phyloP scores from a whole-genome alignment of 805 yeast species.

The Pichia heedii region DNA sequence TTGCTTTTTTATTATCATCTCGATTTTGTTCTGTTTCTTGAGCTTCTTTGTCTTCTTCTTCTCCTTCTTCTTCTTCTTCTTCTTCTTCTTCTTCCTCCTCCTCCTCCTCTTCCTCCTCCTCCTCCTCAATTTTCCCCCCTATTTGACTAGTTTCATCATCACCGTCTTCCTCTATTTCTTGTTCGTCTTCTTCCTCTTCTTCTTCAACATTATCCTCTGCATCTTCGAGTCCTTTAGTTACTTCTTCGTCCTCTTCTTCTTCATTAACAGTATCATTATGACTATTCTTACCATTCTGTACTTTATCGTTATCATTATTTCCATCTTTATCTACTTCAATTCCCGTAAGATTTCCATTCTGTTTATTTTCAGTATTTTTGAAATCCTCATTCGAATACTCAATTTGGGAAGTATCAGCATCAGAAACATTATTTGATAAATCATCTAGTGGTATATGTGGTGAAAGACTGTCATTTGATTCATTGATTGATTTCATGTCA shows the following conservation, averaged over 20 bases:
- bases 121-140: too few relatives aligned
- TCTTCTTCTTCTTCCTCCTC: constrained; percentile 1
- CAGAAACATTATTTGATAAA: constrained; percentile 1
- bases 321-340: background rate
- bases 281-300: too few relatives aligned
- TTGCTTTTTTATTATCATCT: background rate
- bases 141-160: too few relatives aligned
- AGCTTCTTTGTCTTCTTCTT: constrained; percentile 3
- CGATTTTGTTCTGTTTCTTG: background rate
- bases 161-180: background rate
- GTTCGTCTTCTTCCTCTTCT: background rate
- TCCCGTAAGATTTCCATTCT: background rate
- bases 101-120: constrained; percentile 1
- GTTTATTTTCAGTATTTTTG: too few relatives aligned
- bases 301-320: background rate
- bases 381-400: constrained; percentile 2
- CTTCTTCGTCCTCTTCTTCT: background rate
- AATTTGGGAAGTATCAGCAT: background rate
- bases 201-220: constrained; percentile 2
- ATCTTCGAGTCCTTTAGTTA: too few relatives aligned
- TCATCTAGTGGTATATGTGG: constrained; percentile 5
- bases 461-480: background rate
- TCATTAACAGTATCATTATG: too few relatives aligned
- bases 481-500: background rate
- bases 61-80: constrained; percentile 1